phyloP scores from a whole-genome alignment of 768 basidiomycete genomes.

The Coprinopsis marcescibilis region DNA sequence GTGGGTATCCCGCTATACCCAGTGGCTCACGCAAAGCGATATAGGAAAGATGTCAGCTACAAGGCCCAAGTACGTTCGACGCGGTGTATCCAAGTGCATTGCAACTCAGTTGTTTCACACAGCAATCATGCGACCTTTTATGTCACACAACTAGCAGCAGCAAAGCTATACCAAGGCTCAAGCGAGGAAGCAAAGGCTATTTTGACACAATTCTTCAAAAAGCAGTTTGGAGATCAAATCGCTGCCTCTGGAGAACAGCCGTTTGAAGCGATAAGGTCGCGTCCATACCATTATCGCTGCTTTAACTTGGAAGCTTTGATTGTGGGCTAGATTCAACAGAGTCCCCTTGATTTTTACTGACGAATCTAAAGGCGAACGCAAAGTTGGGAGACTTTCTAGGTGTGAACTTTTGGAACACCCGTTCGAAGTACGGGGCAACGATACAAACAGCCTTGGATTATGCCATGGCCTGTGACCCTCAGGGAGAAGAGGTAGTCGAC shows the following conservation, averaged over 20 bases:
- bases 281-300: constrained; percentile 51
- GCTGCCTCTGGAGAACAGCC: constrained; percentile 51
- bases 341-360: not conserved
- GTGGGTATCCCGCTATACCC: constrained; percentile 38
- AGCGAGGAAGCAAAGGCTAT: constrained; percentile 30
- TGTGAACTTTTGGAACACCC: constrained; percentile 39
- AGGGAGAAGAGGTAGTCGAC: constrained; percentile 34
- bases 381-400: constrained; percentile 50
- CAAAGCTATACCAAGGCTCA: constrained; percentile 37
- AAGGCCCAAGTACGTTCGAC: constrained; percentile 41
- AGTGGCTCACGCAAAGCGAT: constrained; percentile 39
- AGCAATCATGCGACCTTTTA: constrained; percentile 56
- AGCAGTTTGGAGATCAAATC: constrained; percentile 41
- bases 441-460: constrained; percentile 50
- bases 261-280: constrained; percentile 48
- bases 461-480: constrained; percentile 35
- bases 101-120: not conserved
- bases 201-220: constrained; percentile 36
- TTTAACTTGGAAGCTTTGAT: constrained; percentile 58
- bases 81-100: not conserved
- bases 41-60: constrained; percentile 35
- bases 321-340: constrained; percentile 27
- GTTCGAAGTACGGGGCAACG: constrained; percentile 43
- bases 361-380: constrained; percentile 38
- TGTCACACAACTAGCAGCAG: constrained; percentile 36